phyloP scores from a whole-genome alignment of 108 stramenopile species.

The Fragilaria radians region DNA sequence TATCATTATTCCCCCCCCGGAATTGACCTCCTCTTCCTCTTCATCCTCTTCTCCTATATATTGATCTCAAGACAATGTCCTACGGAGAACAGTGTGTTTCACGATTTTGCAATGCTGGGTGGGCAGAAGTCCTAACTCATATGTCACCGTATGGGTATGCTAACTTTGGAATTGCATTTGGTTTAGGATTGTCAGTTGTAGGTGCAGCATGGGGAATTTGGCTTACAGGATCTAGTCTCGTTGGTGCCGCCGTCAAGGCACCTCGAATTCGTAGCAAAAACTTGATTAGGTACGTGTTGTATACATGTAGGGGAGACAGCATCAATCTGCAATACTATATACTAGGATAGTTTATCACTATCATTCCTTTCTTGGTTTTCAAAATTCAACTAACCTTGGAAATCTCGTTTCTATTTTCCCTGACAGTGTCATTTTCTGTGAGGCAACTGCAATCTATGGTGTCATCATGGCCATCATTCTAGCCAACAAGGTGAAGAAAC shows the following conservation, averaged over 20 bases:
- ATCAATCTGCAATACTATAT: too few relatives aligned
- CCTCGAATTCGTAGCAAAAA: conserved; percentile 98
- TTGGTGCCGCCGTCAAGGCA: conserved; percentile 98
- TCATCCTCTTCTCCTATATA: too few relatives aligned
- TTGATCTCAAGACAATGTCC: conserved; percentile 15
- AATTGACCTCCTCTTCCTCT: too few relatives aligned
- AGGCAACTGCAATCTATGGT: conserved; percentile 99
- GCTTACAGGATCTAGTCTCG: conserved; percentile 92
- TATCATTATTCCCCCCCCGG: too few relatives aligned
- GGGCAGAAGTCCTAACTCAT: conserved; percentile 96
- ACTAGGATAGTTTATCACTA: too few relatives aligned
- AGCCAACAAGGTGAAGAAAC: conserved; percentile 90
- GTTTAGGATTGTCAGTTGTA: conserved; percentile 91
- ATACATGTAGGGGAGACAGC: too few relatives aligned
- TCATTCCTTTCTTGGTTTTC: too few relatives aligned
- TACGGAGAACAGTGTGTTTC: conserved; percentile 43
- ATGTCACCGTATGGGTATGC: conserved; percentile 98
- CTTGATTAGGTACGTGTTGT: conserved; percentile 85
- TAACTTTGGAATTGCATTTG: conserved; percentile 95
- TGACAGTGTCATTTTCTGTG: conserved; percentile 97
- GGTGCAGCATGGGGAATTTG: conserved; percentile 99
- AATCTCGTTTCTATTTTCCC: too few relatives aligned
- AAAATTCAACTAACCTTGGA: too few relatives aligned
- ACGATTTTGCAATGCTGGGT: conserved; percentile 83
- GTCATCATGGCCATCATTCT: conserved; percentile 99